A percentile compares a stretch with the other conserved stretches of the same genome.
Conservation (phyloP, 495 filamentous ascomycete genomes). For the Penicillium riverlandense region DNA sequence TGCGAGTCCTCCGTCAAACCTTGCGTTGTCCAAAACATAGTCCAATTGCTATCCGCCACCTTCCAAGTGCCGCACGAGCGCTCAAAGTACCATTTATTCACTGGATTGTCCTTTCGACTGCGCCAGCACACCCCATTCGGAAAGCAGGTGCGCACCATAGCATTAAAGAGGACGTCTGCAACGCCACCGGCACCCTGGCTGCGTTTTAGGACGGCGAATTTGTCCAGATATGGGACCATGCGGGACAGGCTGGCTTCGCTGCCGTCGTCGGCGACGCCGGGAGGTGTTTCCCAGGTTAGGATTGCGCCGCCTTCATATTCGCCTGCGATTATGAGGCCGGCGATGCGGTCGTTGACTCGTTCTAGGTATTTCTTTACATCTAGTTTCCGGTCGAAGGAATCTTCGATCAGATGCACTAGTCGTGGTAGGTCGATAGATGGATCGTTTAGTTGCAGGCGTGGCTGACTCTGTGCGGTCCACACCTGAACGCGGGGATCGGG, state of each 20-base stretch:
- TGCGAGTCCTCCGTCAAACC: constrained; percentile 43
- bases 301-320: constrained; percentile 96
- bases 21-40: constrained; percentile 95
- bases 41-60: constrained; percentile 71
- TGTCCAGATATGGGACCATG: constrained; percentile 91
- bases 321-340: constrained; percentile 88
- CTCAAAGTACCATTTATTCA: constrained; percentile 97
- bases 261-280: constrained; percentile 44
- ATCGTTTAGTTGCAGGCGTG: constrained; percentile 60
- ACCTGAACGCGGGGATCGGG: constrained; percentile 55
- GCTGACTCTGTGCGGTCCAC: constrained; percentile 59
- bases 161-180: constrained; percentile 90
- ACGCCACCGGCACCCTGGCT: constrained; percentile 88
- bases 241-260: constrained; percentile 42
- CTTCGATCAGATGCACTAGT: constrained; percentile 82
- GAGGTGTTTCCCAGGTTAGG: constrained; percentile 87
- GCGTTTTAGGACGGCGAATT: constrained; percentile 87
- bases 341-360: constrained; percentile 68
- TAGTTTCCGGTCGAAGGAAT: constrained; percentile 83
- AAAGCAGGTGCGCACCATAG: constrained; percentile 85
- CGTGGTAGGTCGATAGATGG: constrained; percentile 74
- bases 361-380: constrained; percentile 75
- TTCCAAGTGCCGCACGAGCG: constrained; percentile 76
- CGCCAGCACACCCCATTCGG: constrained; percentile 76
- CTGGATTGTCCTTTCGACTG: constrained; percentile 71